Conservation (phyloP, 2,329 filamentous ascomycete species). For the Lachnellula suecica region DNA sequence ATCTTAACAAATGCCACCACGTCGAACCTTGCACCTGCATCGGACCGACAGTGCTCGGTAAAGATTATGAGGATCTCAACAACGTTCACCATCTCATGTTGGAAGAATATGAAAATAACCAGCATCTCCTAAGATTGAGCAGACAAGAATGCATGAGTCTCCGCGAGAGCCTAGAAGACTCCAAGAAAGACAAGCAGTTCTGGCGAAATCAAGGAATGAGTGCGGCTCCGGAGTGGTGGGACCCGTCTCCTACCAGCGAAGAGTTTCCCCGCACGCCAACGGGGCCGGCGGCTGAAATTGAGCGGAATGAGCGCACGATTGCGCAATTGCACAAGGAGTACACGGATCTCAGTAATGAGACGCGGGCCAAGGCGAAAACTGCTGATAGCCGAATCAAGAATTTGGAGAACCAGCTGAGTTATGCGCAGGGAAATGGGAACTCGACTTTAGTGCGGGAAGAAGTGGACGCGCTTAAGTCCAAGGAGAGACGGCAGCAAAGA, state of each 20-base stretch:
- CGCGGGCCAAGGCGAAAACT: background rate
- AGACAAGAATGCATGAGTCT: too few species aligned
- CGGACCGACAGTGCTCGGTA: too few species aligned
- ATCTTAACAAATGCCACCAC: conserved; percentile 1
- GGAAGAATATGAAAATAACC: too few species aligned
- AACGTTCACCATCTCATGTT: too few species aligned
- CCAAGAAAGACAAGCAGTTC: too few species aligned
- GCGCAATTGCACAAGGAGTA: background rate
- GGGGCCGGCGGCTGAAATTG: background rate
- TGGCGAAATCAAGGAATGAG: too few species aligned
- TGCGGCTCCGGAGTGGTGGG: too few species aligned
- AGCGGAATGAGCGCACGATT: background rate
- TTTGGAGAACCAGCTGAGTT: conserved; percentile 1
- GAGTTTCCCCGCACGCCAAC: background rate
- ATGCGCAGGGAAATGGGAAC: conserved; percentile 1
- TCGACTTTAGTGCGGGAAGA: background rate
- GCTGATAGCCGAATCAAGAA: background rate
- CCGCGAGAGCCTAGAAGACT: too few species aligned
- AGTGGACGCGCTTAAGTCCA: background rate
- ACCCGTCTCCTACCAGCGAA: background rate
- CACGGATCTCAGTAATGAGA: background rate
- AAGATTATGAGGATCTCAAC: too few species aligned
- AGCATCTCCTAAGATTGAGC: too few species aligned
- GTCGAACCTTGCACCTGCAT: conserved; percentile 1
- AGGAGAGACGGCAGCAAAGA: background rate